Conservation (phyloP, 2,329 filamentous ascomycete species). For the Pyrenochaeta sp. region DNA sequence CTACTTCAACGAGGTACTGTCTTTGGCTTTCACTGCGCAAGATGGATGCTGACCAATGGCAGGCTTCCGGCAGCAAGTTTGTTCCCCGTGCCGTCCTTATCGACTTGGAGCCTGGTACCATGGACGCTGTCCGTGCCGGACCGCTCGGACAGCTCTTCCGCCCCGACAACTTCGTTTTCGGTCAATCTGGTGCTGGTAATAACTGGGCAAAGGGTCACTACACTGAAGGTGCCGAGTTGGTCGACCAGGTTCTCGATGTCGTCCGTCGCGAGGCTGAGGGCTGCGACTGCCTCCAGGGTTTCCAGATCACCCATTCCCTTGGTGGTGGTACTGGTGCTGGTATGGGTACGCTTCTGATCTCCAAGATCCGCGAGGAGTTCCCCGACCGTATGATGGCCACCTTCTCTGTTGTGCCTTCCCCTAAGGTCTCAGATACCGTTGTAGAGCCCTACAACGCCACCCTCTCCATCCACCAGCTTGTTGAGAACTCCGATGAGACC, state of each 20-base stretch:
- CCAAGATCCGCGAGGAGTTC: conserved; percentile 99
- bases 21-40: conserved; percentile 24
- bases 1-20: conserved; percentile 90
- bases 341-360: conserved; percentile 99
- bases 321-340: conserved; percentile 99
- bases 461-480: conserved; percentile 97
- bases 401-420: conserved; percentile 97
- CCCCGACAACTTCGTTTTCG: conserved; percentile 99
- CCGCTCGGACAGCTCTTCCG: conserved; percentile 99
- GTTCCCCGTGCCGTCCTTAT: conserved; percentile 98
- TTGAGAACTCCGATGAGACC: conserved; percentile 99
- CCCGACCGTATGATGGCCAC: conserved; percentile 99
- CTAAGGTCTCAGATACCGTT: conserved; percentile 99
- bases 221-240: conserved; percentile 98
- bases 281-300: conserved; percentile 99
- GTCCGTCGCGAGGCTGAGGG: conserved; percentile 98
- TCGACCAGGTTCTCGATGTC: conserved; percentile 97
- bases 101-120: conserved; percentile 99
- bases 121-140: conserved; percentile 98
- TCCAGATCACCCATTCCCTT: conserved; percentile 99
- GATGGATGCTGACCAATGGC: conserved; percentile 33
- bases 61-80: conserved; percentile 98
- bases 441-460: conserved; percentile 99
- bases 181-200: conserved; percentile 99
- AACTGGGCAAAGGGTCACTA: conserved; percentile 99